Percentiles rank a stretch among this genome's conserved stretches.
phyloP scores from a whole-genome alignment of 129 eudicot species.

The Flaveria trinervia region DNA sequence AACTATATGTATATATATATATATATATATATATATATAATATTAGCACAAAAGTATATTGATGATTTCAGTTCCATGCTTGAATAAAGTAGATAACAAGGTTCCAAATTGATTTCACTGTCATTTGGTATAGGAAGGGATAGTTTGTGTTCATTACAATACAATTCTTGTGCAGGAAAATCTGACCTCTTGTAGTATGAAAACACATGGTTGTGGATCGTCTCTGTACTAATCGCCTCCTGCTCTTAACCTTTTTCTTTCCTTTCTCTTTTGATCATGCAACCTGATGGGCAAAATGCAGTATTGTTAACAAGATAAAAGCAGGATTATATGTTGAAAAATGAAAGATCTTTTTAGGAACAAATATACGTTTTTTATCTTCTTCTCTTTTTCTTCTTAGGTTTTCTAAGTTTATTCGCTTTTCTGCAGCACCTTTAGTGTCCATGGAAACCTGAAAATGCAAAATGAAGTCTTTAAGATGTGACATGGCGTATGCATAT shows the following conservation, averaged over 20 bases:
- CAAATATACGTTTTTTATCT: slow-evolving; percentile 68
- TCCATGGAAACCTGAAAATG: slow-evolving; percentile 59
- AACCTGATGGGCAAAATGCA: slow-evolving; percentile 45
- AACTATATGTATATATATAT: background rate
- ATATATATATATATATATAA: background rate
- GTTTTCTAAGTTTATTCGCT: slow-evolving; percentile 57
- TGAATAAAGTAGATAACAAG: slow-evolving; percentile 15
- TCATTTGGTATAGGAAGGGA: background rate
- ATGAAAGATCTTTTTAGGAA: background rate
- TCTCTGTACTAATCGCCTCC: slow-evolving; percentile 38
- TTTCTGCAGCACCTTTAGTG: slow-evolving; percentile 62
- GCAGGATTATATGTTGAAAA: background rate
- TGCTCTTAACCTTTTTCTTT: slow-evolving; percentile 58
- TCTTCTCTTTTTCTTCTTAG: slow-evolving; percentile 78
- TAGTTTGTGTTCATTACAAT: background rate
- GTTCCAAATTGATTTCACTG: slow-evolving; percentile 18
- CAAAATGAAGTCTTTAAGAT: background rate
- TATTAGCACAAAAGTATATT: background rate
- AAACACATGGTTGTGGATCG: background rate
- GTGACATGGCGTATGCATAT: background rate
- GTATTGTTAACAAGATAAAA: background rate
- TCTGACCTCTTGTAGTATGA: slow-evolving; percentile 19
- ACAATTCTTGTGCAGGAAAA: slow-evolving; percentile 24
- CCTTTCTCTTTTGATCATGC: slow-evolving; percentile 77
- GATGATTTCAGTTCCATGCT: background rate